Evolutionary conservation across 495 filamentous ascomycete species (phyloP).

Genomic region (Physcia stellaris): DNA sequence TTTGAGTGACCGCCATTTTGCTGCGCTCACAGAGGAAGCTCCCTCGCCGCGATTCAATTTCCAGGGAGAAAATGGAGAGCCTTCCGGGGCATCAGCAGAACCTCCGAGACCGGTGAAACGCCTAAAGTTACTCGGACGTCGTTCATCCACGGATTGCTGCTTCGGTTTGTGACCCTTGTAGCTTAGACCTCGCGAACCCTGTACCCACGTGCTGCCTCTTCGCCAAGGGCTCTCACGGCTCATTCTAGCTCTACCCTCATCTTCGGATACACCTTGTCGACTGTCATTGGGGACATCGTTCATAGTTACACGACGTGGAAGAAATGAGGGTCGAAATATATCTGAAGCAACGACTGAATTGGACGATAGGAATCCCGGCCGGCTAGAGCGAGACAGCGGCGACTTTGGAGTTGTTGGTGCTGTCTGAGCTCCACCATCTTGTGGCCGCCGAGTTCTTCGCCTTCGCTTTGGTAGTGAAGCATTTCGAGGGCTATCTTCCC

Average conservation of each 20-base stretch:
- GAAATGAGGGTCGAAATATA: conserved; percentile 35
- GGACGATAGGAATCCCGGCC: conserved; percentile 31
- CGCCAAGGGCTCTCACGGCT: conserved; percentile 42
- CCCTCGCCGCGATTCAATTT: conserved; percentile 39
- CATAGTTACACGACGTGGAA: conserved; percentile 54
- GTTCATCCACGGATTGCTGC: conserved; percentile 36
- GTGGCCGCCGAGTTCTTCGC: conserved; percentile 41
- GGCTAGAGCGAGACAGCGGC: conserved; percentile 13
- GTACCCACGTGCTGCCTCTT: conserved; percentile 38
- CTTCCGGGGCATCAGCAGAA: conserved; percentile 40
- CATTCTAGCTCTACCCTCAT: conserved; percentile 70
- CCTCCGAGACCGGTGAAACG: conserved; percentile 60
- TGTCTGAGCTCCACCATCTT: conserved; percentile 38
- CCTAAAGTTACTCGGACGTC: conserved; percentile 57
- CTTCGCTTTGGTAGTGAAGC: conserved; percentile 22
- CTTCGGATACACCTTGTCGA: conserved; percentile 69
- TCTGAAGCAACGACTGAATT: conserved; percentile 36
- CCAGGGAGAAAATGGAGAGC: conserved; percentile 33
- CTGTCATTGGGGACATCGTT: conserved; percentile 51
- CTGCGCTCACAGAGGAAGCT: conserved; percentile 64
- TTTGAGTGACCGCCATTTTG: conserved; percentile 80
- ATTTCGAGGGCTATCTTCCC: conserved; percentile 34
- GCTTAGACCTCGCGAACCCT: conserved; percentile 40
- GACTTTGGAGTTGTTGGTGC: conserved; percentile 48
- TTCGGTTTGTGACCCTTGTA: conserved; percentile 29